Evolutionary conservation across 305 asterid genomes (phyloP).

Genomic region (Ajuga reptans): DNA sequence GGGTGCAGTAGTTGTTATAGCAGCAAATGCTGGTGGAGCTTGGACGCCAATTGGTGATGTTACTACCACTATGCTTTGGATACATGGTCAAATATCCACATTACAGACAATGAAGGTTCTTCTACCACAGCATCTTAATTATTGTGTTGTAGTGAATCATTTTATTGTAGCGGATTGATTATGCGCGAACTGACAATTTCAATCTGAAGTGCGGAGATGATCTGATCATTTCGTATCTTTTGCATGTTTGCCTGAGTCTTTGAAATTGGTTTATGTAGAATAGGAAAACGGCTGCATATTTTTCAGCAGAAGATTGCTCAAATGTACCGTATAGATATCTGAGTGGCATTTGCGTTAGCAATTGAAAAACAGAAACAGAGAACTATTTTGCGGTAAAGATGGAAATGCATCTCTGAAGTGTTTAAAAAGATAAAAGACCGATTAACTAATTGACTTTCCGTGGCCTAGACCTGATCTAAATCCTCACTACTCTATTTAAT

Average conservation of each 20-base stretch:
- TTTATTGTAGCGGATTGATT: neutral
- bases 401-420: neutral
- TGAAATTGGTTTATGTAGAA: neutral
- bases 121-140: slow-evolving; percentile 10
- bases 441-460: neutral
- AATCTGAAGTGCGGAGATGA: neutral
- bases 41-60: slow-evolving; percentile 99
- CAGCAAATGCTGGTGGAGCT: slow-evolving; percentile 99
- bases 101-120: slow-evolving; percentile 86
- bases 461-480: neutral
- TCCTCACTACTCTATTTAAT: neutral
- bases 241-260: neutral
- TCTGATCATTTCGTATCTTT: neutral
- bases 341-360: neutral
- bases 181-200: neutral
- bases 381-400: neutral
- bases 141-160: neutral
- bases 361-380: neutral
- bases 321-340: neutral
- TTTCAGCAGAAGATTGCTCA: neutral
- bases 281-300: neutral
- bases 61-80: slow-evolving; percentile 98
- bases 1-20: slow-evolving; percentile 91
- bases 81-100: slow-evolving; percentile 95
- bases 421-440: neutral